phyloP scores from a whole-genome alignment of 106 monocot species.

The Dendrobium officinale region DNA sequence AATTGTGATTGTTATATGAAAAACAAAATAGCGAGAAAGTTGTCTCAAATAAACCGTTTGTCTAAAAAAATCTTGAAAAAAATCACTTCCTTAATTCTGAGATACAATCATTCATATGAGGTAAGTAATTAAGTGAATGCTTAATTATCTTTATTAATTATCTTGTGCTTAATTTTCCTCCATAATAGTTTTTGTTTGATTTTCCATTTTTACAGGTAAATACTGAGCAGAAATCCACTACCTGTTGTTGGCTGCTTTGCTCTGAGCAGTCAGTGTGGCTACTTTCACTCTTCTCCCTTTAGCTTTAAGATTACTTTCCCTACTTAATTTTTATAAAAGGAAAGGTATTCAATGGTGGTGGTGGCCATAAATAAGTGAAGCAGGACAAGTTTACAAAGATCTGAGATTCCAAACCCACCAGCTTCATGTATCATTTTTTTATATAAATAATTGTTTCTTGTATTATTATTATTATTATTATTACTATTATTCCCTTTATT shows the following conservation, averaged over 20 bases:
- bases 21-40: too few relatives aligned
- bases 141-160: background rate
- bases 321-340: background rate
- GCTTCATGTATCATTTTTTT: background rate
- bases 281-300: background rate
- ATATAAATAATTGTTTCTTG: background rate
- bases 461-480: background rate
- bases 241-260: background rate
- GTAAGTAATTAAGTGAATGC: background rate
- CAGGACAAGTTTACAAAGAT: background rate
- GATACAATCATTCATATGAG: too few relatives aligned
- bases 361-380: background rate
- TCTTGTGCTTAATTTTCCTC: background rate
- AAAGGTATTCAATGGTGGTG: background rate
- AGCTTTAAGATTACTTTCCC: background rate
- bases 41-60: too few relatives aligned
- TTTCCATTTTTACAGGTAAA: slow-evolving; percentile 1
- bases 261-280: background rate
- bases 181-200: background rate
- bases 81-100: background rate
- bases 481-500: background rate
- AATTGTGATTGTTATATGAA: too few relatives aligned
- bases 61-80: background rate
- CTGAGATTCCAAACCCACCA: background rate
- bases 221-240: slow-evolving; percentile 7